These are phyloP conservation scores for Malus sylvestris DNA, from an alignment of 306 rosid genomes.

Conservation along the genomic window DNA sequence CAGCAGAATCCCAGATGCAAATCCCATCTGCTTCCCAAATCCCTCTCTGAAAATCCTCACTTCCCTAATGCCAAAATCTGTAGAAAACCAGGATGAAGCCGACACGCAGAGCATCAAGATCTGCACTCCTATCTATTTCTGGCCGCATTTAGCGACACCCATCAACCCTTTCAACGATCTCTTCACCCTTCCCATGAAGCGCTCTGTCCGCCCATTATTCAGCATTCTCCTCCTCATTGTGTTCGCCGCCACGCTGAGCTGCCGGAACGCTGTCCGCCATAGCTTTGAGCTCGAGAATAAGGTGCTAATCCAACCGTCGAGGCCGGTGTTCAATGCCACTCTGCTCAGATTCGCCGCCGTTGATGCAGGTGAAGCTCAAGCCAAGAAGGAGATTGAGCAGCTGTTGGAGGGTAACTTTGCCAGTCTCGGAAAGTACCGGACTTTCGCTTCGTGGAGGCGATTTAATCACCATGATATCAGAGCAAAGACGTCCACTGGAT, in stretches of 20 bases:
- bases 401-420: conserved; percentile 72
- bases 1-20: neutral
- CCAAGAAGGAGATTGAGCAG: conserved; percentile 56
- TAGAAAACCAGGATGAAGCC: conserved; percentile 44
- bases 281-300: conserved; percentile 39
- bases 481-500: conserved; percentile 24
- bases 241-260: conserved; percentile 51
- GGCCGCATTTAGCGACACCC: conserved; percentile 37
- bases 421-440: conserved; percentile 54
- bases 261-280: conserved; percentile 42
- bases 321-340: conserved; percentile 51
- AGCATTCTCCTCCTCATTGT: conserved; percentile 45
- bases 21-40: neutral
- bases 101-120: conserved; percentile 33
- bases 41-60: neutral
- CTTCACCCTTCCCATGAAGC: conserved; percentile 49
- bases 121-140: conserved; percentile 21
- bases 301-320: conserved; percentile 17
- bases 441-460: conserved; percentile 67
- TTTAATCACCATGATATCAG: conserved; percentile 46
- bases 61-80: conserved; percentile 40
- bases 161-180: conserved; percentile 19
- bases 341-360: conserved; percentile 58
- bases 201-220: conserved; percentile 63
- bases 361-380: conserved; percentile 47